These are phyloP conservation scores for Amanita molliuscula DNA, from an alignment of 768 basidiomycete genomes.

Conservation along the genomic window DNA sequence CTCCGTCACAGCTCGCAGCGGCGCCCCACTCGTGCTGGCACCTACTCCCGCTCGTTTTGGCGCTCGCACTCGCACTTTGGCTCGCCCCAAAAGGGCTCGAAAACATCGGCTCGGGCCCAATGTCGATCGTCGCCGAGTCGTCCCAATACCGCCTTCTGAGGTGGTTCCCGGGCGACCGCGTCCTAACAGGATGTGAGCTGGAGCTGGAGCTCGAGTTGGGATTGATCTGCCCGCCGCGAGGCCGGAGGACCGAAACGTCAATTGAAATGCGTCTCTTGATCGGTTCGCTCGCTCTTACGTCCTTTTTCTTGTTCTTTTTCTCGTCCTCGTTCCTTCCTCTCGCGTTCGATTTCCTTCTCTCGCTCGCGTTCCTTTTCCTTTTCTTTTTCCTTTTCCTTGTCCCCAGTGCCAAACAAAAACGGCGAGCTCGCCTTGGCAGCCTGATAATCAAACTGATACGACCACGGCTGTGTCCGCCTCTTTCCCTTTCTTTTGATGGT, in stretches of 20 bases:
- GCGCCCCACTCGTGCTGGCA: neutral
- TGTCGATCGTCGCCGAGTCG: neutral
- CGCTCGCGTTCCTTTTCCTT: slow-evolving; percentile 3
- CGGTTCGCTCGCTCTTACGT: neutral
- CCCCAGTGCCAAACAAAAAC: slow-evolving; percentile 5
- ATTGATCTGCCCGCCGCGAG: neutral
- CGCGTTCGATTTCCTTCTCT: neutral
- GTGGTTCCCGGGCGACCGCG: neutral
- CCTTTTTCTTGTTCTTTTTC: neutral
- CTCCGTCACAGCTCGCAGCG: neutral
- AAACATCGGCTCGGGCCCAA: neutral
- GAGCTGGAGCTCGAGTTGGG: neutral
- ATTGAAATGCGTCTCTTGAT: neutral
- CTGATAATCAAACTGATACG: slow-evolving; percentile 15
- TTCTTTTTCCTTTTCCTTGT: slow-evolving; percentile 3
- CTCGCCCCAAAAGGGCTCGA: too few relatives aligned
- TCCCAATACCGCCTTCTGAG: neutral
- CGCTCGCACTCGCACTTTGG: too few relatives aligned
- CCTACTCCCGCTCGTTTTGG: too few relatives aligned
- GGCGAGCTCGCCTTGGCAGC: slow-evolving; percentile 11
- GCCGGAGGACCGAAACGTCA: neutral
- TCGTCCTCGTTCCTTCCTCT: neutral
- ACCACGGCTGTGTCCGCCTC: slow-evolving; percentile 13
- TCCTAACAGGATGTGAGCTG: too few relatives aligned
- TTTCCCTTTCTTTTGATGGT: neutral